These are phyloP conservation scores for Tephrocybe sp. DNA, from an alignment of 768 basidiomycete species.

Conservation along the genomic window DNA sequence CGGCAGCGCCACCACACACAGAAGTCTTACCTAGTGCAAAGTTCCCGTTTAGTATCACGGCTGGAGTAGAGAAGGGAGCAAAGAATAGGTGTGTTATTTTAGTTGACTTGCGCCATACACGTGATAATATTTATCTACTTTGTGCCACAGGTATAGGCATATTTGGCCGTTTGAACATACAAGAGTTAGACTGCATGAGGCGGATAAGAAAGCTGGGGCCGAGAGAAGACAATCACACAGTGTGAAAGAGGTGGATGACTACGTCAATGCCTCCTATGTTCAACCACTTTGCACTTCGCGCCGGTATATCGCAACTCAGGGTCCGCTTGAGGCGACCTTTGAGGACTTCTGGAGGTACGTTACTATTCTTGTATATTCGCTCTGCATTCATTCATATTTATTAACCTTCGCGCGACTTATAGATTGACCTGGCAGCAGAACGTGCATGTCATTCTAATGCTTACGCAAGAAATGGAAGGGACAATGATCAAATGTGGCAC, in stretches of 20 bases:
- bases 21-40: background rate
- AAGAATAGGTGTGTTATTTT: constrained; percentile 72
- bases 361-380: background rate
- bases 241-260: constrained; percentile 55
- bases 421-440: constrained; percentile 94
- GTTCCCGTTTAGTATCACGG: constrained; percentile 92
- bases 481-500: constrained; percentile 86
- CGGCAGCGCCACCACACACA: constrained; percentile 15
- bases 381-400: constrained; percentile 1
- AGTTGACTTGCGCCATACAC: background rate
- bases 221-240: background rate
- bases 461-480: constrained; percentile 89
- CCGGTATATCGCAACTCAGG: constrained; percentile 94
- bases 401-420: background rate
- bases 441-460: constrained; percentile 94
- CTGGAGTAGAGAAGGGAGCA: constrained; percentile 90
- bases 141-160: constrained; percentile 71
- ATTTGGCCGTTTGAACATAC: constrained; percentile 98
- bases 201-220: constrained; percentile 11
- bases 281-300: constrained; percentile 79
- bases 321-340: constrained; percentile 86
- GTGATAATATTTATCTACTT: constrained; percentile 1
- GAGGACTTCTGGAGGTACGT: constrained; percentile 93
- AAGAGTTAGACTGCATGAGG: constrained; percentile 67
- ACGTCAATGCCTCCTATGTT: constrained; percentile 93